Base-by-base conservation (phyloP, 2,329 filamentous ascomycete species). In the Botrytis deweyae region DNA sequence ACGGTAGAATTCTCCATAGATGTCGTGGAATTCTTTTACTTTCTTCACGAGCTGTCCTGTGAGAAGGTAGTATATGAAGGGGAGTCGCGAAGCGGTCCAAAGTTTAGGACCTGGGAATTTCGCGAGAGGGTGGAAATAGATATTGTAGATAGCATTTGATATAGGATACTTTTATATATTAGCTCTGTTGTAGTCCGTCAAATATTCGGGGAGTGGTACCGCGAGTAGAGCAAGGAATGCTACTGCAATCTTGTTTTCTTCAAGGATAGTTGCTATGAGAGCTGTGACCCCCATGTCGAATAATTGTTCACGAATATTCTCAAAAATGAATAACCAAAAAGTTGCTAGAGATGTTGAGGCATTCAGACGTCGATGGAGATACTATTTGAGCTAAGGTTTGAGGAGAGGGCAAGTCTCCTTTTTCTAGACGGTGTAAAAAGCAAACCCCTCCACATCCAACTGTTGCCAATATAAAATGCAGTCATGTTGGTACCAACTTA, bases 21-120 rank as follows among this genome's bases (percentile, higher is more conserved):
- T 44, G 7, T 59, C 52, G 58, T 59, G 66, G 36, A 69, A 59
- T n/a, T 69, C 66, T 59, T 69, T 59, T 0, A 69, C 49, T 59
- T 38, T 38, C 12, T n/a, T 44, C 22, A 44, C 38, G 25, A 69
- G 66, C 20, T 69, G 66, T 14, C 36, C 66, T 7, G 52, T 69
- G n/a, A 69, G 49, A n/a, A 69, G 66, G 16, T 25, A 44, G 1
- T 44, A 69, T 42, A 69, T 69, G 52, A 59, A 58, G 33, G 52
- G 36, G 25, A 49, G 12, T 38, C 52, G 66, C 29, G 66, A 69
- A 58, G 52, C 49, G 22, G 52, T 36, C 66, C 36, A 69, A 20
- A 69, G 8, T 10, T 58, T 42, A 22, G 16, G 36, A 8, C 36
- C 25, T n/a, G 66, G 66, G 9, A 55, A 69, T 44, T 44, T 44